A percentile compares a stretch with the other conserved stretches of the same genome.
Evolutionary conservation across 192 early-diverging fungal genomes (phyloP).

Genomic region (Coemansia sp.): DNA sequence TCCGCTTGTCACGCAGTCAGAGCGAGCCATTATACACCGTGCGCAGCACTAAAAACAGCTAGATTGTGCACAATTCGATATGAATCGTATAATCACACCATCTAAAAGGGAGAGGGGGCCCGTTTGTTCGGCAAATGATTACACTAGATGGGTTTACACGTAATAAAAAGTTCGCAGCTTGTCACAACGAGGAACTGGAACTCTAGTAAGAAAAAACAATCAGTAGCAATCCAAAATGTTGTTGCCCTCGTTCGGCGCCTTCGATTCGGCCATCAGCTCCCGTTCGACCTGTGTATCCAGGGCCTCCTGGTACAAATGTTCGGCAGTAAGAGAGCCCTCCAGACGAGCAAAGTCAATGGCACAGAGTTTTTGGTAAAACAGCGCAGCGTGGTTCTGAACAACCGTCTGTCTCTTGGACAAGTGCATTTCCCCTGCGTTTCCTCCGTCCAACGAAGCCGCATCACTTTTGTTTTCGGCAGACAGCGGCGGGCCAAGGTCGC

Average conservation of each 20-base stretch:
- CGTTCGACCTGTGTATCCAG: constrained; percentile 44
- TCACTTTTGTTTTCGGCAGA: too few relatives aligned
- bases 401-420: background rate
- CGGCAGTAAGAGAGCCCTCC: constrained; percentile 29
- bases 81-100: too few relatives aligned
- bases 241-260: constrained; percentile 46
- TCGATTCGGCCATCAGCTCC: constrained; percentile 40
- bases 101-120: too few relatives aligned
- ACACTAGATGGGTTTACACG: too few relatives aligned
- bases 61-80: background rate
- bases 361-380: constrained; percentile 21
- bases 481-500: background rate
- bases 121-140: too few relatives aligned
- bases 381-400: background rate
- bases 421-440: background rate
- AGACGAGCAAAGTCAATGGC: constrained; percentile 32
- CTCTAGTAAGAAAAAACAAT: too few relatives aligned
- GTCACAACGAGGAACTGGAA: too few relatives aligned
- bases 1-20: constrained; percentile 12
- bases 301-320: constrained; percentile 52
- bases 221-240: constrained; percentile 53
- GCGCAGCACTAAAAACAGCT: constrained; percentile 8
- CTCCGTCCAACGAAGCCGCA: too few relatives aligned
- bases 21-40: background rate
- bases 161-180: too few relatives aligned